phyloP scores from a whole-genome alignment of 179 eudicot genomes.

The Spergularia azorica region DNA sequence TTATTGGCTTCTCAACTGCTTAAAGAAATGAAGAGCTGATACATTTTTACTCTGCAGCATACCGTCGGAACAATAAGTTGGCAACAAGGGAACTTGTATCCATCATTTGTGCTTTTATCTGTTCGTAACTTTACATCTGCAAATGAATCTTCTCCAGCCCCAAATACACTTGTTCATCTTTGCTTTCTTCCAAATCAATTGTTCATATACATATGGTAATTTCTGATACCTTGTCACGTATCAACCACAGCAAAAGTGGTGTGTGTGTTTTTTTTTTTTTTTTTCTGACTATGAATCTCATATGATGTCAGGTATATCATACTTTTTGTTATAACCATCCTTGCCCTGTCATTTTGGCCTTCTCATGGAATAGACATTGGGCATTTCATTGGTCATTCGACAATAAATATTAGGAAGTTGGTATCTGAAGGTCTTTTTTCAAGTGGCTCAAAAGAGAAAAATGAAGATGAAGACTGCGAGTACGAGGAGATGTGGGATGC shows the following conservation, averaged over 20 bases:
- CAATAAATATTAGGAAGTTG: slow-evolving; percentile 37
- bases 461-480: slow-evolving; percentile 82
- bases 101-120: slow-evolving; percentile 91
- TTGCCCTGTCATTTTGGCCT: slow-evolving; percentile 67
- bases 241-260: neutral
- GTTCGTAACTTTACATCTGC: slow-evolving; percentile 44
- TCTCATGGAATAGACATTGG: slow-evolving; percentile 55
- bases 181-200: slow-evolving; percentile 87
- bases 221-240: neutral
- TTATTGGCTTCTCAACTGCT: neutral
- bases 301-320: slow-evolving; percentile 63
- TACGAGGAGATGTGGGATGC: slow-evolving; percentile 98
- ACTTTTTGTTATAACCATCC: slow-evolving; percentile 68
- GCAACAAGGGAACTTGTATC: slow-evolving; percentile 67
- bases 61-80: slow-evolving; percentile 84
- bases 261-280: neutral
- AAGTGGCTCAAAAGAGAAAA: slow-evolving; percentile 63
- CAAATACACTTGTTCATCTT: slow-evolving; percentile 49
- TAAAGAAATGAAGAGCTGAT: neutral
- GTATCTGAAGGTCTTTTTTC: slow-evolving; percentile 30
- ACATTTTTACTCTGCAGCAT: slow-evolving; percentile 55
- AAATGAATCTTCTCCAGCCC: slow-evolving; percentile 44
- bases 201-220: slow-evolving; percentile 81
- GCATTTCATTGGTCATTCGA: slow-evolving; percentile 30
- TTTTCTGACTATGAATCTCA: slow-evolving; percentile 21